Conservation (phyloP, 331 rosid genomes). For the Stylosanthes scabra region DNA sequence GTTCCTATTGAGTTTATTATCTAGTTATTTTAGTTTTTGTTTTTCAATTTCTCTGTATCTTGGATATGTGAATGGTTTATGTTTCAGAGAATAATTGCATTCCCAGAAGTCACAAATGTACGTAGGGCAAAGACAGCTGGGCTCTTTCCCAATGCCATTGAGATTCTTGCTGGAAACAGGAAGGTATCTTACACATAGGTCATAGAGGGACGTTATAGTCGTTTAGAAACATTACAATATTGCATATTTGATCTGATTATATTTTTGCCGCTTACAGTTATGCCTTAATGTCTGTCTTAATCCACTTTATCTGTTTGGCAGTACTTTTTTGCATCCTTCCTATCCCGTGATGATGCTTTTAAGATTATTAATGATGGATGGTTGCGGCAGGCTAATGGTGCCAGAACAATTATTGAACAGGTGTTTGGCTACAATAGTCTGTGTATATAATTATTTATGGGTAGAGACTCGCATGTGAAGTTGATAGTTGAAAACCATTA, state of each 20-base stretch:
- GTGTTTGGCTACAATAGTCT: constrained; percentile 44
- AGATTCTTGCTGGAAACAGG: constrained; percentile 68
- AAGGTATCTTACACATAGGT: constrained; percentile 67
- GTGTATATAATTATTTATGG: constrained; percentile 9
- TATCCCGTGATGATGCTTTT: constrained; percentile 95
- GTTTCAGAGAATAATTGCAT: constrained; percentile 85
- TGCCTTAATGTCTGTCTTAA: constrained; percentile 40
- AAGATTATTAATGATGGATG: constrained; percentile 85
- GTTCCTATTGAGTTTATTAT: constrained; percentile 8
- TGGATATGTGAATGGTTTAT: constrained; percentile 36
- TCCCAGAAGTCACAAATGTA: constrained; percentile 77
- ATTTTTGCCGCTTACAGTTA: background rate
- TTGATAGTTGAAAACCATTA: too few species aligned
- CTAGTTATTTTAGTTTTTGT: constrained; percentile 25
- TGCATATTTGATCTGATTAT: constrained; percentile 25
- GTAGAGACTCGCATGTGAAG: background rate
- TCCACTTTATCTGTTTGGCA: constrained; percentile 52
- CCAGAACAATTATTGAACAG: constrained; percentile 57
- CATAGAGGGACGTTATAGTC: constrained; percentile 10
- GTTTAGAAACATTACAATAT: constrained; percentile 25
- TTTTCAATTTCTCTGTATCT: constrained; percentile 21
- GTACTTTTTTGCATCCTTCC: constrained; percentile 91
- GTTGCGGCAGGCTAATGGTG: constrained; percentile 55
- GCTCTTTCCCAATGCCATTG: constrained; percentile 95
- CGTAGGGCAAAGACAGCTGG: constrained; percentile 98